Base-by-base conservation (phyloP, 2,329 filamentous ascomycete species). In the Talaromyces atroroseus region DNA sequence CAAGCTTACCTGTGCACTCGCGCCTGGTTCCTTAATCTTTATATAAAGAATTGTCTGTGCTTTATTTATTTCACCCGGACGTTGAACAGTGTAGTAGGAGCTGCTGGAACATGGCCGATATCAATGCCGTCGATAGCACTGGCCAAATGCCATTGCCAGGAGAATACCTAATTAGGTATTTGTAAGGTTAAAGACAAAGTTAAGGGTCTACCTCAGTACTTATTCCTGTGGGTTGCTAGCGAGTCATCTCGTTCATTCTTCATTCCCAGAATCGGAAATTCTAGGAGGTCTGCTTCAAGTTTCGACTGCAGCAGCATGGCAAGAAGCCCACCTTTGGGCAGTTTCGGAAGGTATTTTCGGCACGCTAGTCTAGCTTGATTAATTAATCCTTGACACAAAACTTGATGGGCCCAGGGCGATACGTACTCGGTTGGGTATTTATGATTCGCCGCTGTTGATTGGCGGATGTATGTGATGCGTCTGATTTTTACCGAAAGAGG, bases 311-410 rank as follows among this genome's bases (percentile, higher is more conserved):
- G 4, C 36, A 48, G 23, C 34, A 20, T 42, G 34, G 52, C 32
- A n/a, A n/a, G 38, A 48, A 48, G 52, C 16, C 38, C 16, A 18
- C 16, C 8, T 20, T 44, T 44, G 40, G 18, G 40, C 20, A 44
- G 20, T 21, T 44, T 54, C 52, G 52, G 52, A 36, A 54, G 16
- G 52, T 21, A 23, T 54, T 23, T 46, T 42, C 29, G 45, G 52
- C 52, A 54, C n/a, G 36, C 36, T n/a, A 40, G 36, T 18, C 23
- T 23, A 12, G 20, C 3, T 21, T 20, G n/a, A 23, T 44, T 21
- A 10, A 21, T 40, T 21, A 20, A 20, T 44, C 20, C 12, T 21
- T 3, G 16, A 42, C 36, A 3, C 36, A 40, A 21, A 44, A 23
- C 20, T 23, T 20, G 40, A 20, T 20, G 12, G 8, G 18, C 18